Base-by-base conservation (phyloP, 345 rosid genomes). In the Hirschfeldia incana region DNA sequence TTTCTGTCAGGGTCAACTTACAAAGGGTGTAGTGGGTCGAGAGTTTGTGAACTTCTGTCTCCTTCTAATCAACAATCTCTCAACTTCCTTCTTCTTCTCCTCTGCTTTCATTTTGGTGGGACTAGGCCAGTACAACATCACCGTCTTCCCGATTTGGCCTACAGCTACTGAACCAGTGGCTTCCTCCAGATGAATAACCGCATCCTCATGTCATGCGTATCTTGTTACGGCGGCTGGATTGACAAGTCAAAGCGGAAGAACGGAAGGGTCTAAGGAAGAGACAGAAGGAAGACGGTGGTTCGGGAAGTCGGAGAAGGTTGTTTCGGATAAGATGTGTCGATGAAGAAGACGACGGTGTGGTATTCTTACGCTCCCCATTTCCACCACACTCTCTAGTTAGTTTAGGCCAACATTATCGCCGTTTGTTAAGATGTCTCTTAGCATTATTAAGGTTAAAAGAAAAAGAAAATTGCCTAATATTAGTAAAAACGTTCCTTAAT, bases 81-180 rank as follows among this genome's bases (percentile, higher is more conserved):
- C 89, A 8, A 86, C 83, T 76, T 85, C 86, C 70, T 65, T 80
- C 88, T 83, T 92, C 75, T 89, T 89, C 87, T 88, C 95, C 74
- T 89, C 98, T 0, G 88, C 92, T 84, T 94, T 85, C 94, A 94
- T 42, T 84, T 87, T 94, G 16, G 94, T 84, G 8, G 84, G 80
- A 81, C 97, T 91, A 4, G 97, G 98, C 81, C 94, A 78, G 74
- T 92, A 94, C 72, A 94, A 16, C 67, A 94, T 94, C 74, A 92
- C 86, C 26, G 97, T 91, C 81, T 94, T 81, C 33, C 98, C 97
- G 51, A 92, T 91, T 83, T 89, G 86, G 49, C 95, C 82, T 26
- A 94, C 94, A 26, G 91, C 90, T 29, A 86, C 91, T 0, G 98
- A 91, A 69, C 92, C 90, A 3, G 98, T 94, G 36, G 85, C 80